Base-by-base conservation (phyloP, 768 basidiomycete genomes). In the Pleurotus tuber-regium region DNA sequence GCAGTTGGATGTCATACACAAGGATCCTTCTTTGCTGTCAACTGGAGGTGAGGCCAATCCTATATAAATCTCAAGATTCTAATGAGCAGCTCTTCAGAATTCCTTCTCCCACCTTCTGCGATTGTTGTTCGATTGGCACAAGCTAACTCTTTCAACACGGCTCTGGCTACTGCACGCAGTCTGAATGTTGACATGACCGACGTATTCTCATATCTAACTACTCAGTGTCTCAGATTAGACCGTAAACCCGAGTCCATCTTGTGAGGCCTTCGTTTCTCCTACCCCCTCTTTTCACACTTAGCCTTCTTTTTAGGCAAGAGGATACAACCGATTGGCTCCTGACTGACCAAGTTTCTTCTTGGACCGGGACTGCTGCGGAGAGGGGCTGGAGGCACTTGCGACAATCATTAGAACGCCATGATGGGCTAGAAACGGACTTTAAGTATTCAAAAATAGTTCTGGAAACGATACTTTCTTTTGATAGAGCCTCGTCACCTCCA, bases 331-430 rank as follows among this genome's bases (percentile, higher is more conserved):
- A 87, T 56, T 98, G 95, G 94, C 74, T 98, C 28, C 72, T 90
- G 30, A 85, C 85, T 16, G 89, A 92, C 61, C 82, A 85, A 53
- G 78, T 90, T 8, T 77, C 84, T 2, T 86, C 88, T 0, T 96
- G 96, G 87, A 79, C 87, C 16, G 95, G 95, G 3, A 79, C 87
- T 4, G 73, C 84, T 14, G 78, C 84, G 29, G 86, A 90, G 57
- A 80, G 89, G 55, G 92, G 86, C 4, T 94, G 94, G 90, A 79
- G 88, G 61, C 93, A 93, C 65, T 78, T 99, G 39, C 87, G 92
- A 56, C 77, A 84, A 57, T 79, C 86, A 16, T 73, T 98, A 54
- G 81, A 86, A 51, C 82, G 86, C 42, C 81, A 97, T 59, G 96
- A 99, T 63, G 74, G 73, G 9, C 60, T 72, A 16, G 78, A 82